Evolutionary conservation across 306 rosid species (phyloP), one percentile per base, ranked within the genome.

Genomic region (Dalbergia cochinchinensis): DNA sequence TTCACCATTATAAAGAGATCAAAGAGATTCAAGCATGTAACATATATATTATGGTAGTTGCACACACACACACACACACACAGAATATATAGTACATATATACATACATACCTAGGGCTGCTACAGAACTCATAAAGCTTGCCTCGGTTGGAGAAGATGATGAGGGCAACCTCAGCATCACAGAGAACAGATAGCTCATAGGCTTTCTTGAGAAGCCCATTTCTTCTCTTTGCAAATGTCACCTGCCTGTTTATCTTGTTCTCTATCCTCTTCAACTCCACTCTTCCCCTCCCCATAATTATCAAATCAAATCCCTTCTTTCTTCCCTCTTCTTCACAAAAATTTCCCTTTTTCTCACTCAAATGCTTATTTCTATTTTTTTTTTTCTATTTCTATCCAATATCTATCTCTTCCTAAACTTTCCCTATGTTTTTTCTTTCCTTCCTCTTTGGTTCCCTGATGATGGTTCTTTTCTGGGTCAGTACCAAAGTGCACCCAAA

Each of bases 191-290:
- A 91, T 33, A 94, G 91, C 85, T 94, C 98, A 79, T 94, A 94
- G 5, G 98, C 98, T 83, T 94, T 94, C 91, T 94, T 94, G 70
- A 94, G 90, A 67, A 94, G 89, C 15, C 98, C 98, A 85, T 91
- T 94, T 69, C 98, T 94, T 57, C 98, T 89, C 88, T 94, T 91
- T 20, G 98, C 93, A 87, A 94, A 94, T 9, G 98, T 94, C 3
- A 94, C 98, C 57, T 94, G 98, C 82, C 98, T 91, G 92, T 94
- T 94, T 86, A 94, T 91, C 89, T 94, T 94, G 92, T 94, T 94
- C 88, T 94, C 97, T 87, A 91, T 94, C 83, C 98, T 94, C 97
- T 90, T 94, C 89, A 94, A 67, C 85, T 94, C 98, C 58, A 94
- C 98, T 89, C 97, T 90, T 88, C 98, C 97, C 78, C 98, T 91